These are phyloP conservation scores for Mucor ambiguus DNA, from an alignment of 371 early-diverging fungal species.

Conservation along the genomic window DNA sequence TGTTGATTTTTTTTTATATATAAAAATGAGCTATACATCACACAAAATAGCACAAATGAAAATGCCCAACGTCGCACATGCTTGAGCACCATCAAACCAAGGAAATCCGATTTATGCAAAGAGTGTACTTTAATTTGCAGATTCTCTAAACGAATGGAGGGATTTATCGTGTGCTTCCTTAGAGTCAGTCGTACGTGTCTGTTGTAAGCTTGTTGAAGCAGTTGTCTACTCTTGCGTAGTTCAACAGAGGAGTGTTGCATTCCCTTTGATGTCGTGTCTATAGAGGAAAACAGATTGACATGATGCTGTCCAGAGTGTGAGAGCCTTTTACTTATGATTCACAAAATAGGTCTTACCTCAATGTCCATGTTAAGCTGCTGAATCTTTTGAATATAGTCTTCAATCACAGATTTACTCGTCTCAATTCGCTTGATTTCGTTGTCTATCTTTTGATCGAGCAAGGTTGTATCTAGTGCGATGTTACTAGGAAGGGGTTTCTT, in stretches of 20 bases:
- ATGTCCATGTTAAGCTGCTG: not conserved
- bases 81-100: not conserved
- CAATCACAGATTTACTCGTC: not conserved
- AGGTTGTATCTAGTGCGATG: not conserved
- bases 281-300: not conserved
- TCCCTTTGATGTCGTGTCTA: not conserved
- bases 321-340: not conserved
- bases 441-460: not conserved
- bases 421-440: not conserved
- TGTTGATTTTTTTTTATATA: not conserved
- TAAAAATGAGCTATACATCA: not conserved
- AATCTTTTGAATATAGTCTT: not conserved
- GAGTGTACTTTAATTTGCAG: conserved; percentile 19
- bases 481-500: not conserved
- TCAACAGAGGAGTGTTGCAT: not conserved
- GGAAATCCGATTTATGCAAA: conserved; percentile 5
- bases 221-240: not conserved
- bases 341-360: not conserved
- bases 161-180: not conserved
- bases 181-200: not conserved
- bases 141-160: not conserved
- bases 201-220: not conserved
- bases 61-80: not conserved
- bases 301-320: not conserved
- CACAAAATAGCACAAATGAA: not conserved